Evolutionary conservation across 2,329 filamentous ascomycete genomes (phyloP).

Genomic region (Sphaceloma murrayae): DNA sequence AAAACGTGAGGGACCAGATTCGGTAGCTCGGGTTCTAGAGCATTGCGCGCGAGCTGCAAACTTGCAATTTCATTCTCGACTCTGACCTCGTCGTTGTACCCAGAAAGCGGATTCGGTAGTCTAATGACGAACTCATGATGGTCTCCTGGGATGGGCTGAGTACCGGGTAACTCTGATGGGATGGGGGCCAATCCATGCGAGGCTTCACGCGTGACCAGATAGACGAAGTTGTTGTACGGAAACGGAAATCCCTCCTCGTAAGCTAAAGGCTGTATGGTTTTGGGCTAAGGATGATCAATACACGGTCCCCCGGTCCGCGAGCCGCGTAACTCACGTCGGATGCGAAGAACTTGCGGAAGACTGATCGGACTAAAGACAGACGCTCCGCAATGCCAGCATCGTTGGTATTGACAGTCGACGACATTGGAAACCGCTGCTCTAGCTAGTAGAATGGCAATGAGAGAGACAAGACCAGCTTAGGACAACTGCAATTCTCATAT

Average conservation of each 20-base stretch:
- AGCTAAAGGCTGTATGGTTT: conserved; percentile 8
- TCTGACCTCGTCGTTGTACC: conserved; percentile 19
- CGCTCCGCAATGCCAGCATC: too few relatives aligned
- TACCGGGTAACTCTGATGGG: background rate
- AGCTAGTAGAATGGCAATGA: too few relatives aligned
- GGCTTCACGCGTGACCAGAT: conserved; percentile 10
- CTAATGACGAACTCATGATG: conserved; percentile 4
- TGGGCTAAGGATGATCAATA: conserved; percentile 1
- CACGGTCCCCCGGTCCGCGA: too few relatives aligned
- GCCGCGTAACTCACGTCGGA: too few relatives aligned
- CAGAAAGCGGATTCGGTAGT: conserved; percentile 13
- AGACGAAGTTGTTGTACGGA: conserved; percentile 18
- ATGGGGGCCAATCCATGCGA: too few relatives aligned
- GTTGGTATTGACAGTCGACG: too few relatives aligned
- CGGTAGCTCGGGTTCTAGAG: background rate
- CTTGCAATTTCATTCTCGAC: conserved; percentile 30
- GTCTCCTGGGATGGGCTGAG: background rate
- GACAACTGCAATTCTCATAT: too few relatives aligned
- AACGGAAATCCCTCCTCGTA: conserved; percentile 17
- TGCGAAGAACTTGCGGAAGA: too few relatives aligned
- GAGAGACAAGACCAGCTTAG: too few relatives aligned
- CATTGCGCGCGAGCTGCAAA: conserved; percentile 6
- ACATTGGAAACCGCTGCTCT: too few relatives aligned
- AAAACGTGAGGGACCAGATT: conserved; percentile 15
- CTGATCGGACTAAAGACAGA: too few relatives aligned